These are phyloP conservation scores for Malbranchea zuffiana DNA, from an alignment of 2,329 filamentous ascomycete species.

Conservation along the genomic window DNA sequence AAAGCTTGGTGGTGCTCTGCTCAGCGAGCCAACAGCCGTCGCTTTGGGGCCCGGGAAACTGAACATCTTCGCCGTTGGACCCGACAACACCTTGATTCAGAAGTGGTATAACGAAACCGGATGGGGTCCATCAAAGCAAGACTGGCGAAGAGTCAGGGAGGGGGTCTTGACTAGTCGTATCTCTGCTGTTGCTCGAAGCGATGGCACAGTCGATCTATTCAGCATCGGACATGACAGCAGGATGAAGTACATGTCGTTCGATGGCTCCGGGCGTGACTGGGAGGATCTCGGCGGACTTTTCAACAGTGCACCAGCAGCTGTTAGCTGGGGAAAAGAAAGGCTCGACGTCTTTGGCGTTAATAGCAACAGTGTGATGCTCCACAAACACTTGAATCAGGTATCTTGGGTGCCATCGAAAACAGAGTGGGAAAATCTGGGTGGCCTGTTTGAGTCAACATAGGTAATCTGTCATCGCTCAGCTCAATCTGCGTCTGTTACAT, in stretches of 20 bases:
- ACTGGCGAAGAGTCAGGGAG: neutral
- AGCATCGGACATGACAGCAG: neutral
- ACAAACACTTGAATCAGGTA: neutral
- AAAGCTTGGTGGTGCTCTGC: neutral
- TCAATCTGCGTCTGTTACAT: too few relatives aligned
- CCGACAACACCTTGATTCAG: neutral
- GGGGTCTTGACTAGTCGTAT: neutral
- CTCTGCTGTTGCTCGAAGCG: neutral
- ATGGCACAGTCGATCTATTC: neutral
- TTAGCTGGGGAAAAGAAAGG: neutral
- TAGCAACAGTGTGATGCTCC: neutral
- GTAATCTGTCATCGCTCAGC: too few relatives aligned
- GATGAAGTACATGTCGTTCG: neutral
- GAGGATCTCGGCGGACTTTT: neutral
- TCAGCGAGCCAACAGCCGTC: neutral
- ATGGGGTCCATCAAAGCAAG: neutral
- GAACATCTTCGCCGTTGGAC: neutral
- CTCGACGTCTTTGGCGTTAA: neutral
- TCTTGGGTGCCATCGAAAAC: neutral
- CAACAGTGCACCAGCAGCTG: conserved; percentile 1
- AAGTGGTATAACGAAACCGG: neutral
- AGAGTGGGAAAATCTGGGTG: neutral
- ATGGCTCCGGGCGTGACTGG: neutral
- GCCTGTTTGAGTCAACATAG: conserved; percentile 1
- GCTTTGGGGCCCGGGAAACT: neutral